These are phyloP conservation scores for Pleurotus citrinopileatus DNA, from an alignment of 768 basidiomycete species.

Conservation along the genomic window DNA sequence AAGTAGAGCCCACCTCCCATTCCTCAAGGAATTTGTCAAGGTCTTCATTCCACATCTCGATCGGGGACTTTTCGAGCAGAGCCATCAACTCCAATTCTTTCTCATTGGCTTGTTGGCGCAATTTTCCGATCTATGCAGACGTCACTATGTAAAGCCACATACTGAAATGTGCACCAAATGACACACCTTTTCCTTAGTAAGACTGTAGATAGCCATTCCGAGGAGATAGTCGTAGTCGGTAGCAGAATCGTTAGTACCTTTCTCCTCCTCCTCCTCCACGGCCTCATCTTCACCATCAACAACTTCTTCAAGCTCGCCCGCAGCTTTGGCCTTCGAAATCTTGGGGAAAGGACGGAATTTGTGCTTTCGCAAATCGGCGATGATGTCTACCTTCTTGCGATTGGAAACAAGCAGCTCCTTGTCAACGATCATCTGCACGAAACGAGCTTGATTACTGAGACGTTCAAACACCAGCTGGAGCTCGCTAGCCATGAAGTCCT, in stretches of 20 bases:
- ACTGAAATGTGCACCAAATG: not conserved
- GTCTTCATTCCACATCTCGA: constrained; percentile 87
- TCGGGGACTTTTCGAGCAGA: constrained; percentile 76
- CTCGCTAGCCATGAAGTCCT: constrained; percentile 86
- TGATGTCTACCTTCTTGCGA: constrained; percentile 86
- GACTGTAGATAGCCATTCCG: constrained; percentile 92
- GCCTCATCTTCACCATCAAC: constrained; percentile 50
- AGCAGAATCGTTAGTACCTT: constrained; percentile 28
- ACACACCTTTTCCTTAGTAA: constrained; percentile 88
- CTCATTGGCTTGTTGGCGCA: constrained; percentile 72
- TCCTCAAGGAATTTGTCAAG: constrained; percentile 78
- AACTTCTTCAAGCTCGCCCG: constrained; percentile 61
- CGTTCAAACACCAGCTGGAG: constrained; percentile 80
- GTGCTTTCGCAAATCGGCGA: constrained; percentile 75
- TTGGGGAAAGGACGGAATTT: constrained; percentile 95
- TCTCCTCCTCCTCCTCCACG: constrained; percentile 37
- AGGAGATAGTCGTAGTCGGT: constrained; percentile 92
- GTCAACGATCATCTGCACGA: constrained; percentile 93
- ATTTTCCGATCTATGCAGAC: constrained; percentile 69
- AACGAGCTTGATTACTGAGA: constrained; percentile 92
- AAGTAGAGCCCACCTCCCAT: constrained; percentile 67
- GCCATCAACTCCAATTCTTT: constrained; percentile 81
- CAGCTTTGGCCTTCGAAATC: constrained; percentile 59
- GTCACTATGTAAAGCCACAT: not conserved
- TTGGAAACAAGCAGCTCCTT: constrained; percentile 79